Conservation (phyloP, 306 rosid species). For the Senna siamea region DNA sequence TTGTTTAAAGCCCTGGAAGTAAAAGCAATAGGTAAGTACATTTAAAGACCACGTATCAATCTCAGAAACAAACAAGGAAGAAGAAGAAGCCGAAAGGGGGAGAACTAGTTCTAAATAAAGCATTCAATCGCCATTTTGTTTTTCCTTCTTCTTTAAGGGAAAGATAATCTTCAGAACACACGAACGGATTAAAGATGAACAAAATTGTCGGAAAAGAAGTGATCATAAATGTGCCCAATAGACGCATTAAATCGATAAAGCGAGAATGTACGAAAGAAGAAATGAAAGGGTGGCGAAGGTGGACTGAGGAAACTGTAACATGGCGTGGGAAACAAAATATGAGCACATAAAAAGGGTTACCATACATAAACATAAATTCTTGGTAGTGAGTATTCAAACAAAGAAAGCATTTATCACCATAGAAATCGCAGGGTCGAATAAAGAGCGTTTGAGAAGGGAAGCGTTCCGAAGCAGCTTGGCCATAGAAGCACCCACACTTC, state of each 20-base stretch:
- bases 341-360: not conserved
- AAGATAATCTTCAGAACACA: not conserved
- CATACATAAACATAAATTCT: not conserved
- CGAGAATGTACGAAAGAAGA: conserved; percentile 1
- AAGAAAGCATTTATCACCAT: conserved; percentile 23
- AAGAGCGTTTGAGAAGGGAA: conserved; percentile 53
- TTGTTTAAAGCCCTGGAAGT: conserved; percentile 57
- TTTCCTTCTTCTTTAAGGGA: not conserved
- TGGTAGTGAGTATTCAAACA: not conserved
- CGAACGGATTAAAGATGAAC: not conserved
- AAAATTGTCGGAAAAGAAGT: not conserved
- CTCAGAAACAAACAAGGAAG: not conserved
- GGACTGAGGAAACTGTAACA: not conserved
- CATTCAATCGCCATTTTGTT: not conserved
- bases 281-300: not conserved
- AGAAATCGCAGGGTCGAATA: conserved; percentile 46
- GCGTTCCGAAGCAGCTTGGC: conserved; percentile 73
- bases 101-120: not conserved
- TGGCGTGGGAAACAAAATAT: not conserved
- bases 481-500: conserved; percentile 49
- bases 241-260: not conserved
- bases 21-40: conserved; percentile 35
- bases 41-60: not conserved
- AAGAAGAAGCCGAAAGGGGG: not conserved
- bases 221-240: not conserved